A percentile compares a stretch with the other conserved stretches of the same genome.
phyloP scores from a whole-genome alignment of 169 alveolate genomes.

The Plasmodium relictum region DNA sequence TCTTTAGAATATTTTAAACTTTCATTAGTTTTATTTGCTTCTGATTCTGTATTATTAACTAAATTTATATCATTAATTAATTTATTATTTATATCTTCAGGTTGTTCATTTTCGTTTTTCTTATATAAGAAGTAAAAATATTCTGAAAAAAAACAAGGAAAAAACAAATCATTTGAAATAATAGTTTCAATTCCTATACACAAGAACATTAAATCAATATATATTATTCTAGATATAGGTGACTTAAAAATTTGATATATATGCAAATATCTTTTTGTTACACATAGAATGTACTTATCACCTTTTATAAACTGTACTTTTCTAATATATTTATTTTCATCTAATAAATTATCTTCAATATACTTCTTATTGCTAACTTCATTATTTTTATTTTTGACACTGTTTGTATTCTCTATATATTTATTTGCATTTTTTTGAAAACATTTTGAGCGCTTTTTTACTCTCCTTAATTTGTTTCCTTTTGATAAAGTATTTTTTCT shows the following conservation, averaged over 20 bases:
- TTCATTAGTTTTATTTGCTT: slow-evolving; percentile 18
- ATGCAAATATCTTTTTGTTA: slow-evolving; percentile 58
- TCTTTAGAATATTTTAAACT: slow-evolving; percentile 12
- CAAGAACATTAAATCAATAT: slow-evolving; percentile 48
- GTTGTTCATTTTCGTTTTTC: slow-evolving; percentile 19
- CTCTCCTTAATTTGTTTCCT: slow-evolving; percentile 26
- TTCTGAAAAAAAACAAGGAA: slow-evolving; percentile 75
- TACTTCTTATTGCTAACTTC: slow-evolving; percentile 29
- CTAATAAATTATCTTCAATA: slow-evolving; percentile 27
- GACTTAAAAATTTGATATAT: slow-evolving; percentile 46
- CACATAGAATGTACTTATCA: slow-evolving; percentile 52
- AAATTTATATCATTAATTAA: slow-evolving; percentile 22
- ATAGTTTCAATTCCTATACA: slow-evolving; percentile 73
- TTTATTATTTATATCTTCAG: slow-evolving; percentile 2
- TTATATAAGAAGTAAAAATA: slow-evolving; percentile 58
- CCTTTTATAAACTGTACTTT: slow-evolving; percentile 59
- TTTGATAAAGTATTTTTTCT: slow-evolving; percentile 15
- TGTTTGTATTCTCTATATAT: slow-evolving; percentile 14
- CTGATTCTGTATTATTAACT: neutral
- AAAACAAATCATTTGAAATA: slow-evolving; percentile 45
- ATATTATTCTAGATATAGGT: slow-evolving; percentile 44
- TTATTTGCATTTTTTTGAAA: slow-evolving; percentile 7
- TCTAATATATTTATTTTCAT: slow-evolving; percentile 59
- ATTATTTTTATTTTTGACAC: slow-evolving; percentile 32
- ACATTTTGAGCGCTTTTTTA: slow-evolving; percentile 28